Evolutionary conservation across 2,329 filamentous ascomycete species (phyloP), one percentile per base, ranked within the genome.

Genomic region (Xylariaceae sp.): DNA sequence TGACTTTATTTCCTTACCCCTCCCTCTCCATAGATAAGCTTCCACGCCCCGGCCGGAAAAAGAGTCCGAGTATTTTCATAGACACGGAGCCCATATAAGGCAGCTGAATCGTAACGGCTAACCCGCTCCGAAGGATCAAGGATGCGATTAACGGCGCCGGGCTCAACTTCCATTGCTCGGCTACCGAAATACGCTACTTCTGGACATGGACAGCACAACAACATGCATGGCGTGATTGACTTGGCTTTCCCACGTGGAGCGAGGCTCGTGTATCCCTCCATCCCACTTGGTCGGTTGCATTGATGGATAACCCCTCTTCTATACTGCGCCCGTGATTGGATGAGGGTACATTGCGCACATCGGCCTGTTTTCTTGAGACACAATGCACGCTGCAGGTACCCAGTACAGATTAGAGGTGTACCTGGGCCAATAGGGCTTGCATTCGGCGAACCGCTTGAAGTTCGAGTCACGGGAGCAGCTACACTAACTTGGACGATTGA

Each of bases 321-420:
- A 28, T 8, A 34, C 19, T 14, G 39, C 52, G 33, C 11, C 11
- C 23, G 4, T 53, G 26, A 60, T 60, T 60, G 57, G 57, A 17
- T 16, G 23, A 37, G 19, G 31, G 23, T 14, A 28, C 3, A 11
- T 23, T 19, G 3, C 31, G 44, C 31, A 33, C 44, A n/a, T 17
- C 21, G n/a, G n/a, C 36, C 28, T 23, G 26, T 26, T 47, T 26
- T 21, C 37, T 29, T 26, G 9, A 29, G 39, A 21, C 34, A 24
- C 6, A 11, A 23, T 43, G 29, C 31, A 46, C 40, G 29, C 48
- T 60, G 57, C 57, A 60, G 53, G 58, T 51, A 53, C 57, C 39
- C 6, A 41, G 23, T 44, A 33, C 17, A 28, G 40, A 44, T 36
- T 53, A 24, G 16, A 19, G 36, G 28, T 11, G 16, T n/a, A n/a